These are phyloP conservation scores for Monilinia fructigena DNA, from an alignment of 2,329 filamentous ascomycete genomes.

Conservation along the genomic window DNA sequence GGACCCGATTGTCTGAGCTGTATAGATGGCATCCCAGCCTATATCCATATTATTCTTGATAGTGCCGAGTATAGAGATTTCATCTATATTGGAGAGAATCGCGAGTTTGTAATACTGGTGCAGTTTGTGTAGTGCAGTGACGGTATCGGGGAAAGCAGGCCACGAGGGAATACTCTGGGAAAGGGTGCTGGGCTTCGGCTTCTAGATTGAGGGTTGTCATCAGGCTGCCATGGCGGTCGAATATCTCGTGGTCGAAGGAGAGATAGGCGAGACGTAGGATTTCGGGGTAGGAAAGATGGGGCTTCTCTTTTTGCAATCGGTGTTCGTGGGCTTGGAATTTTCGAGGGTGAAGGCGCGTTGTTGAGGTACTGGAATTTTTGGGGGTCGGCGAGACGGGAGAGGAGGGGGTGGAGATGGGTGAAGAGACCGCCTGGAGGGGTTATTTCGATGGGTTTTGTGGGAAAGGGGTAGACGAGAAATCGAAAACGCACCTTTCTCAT, in stretches of 20 bases:
- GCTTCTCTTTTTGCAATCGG: constrained; percentile 45
- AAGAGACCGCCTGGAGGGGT: constrained; percentile 24
- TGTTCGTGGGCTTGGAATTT: constrained; percentile 24
- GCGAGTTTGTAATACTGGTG: neutral
- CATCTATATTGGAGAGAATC: neutral
- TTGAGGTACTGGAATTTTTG: constrained; percentile 7
- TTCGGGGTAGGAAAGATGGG: constrained; percentile 31
- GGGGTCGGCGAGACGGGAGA: constrained; percentile 19
- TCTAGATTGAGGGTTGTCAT: neutral
- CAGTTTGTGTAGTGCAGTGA: neutral
- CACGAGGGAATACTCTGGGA: neutral
- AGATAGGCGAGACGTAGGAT: neutral
- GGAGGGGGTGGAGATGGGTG: constrained; percentile 22
- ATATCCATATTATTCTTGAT: constrained; percentile 40
- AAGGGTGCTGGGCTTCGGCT: neutral
- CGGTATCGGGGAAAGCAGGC: neutral
- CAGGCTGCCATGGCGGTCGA: too few species aligned
- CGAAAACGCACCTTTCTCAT: constrained; percentile 23
- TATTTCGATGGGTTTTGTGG: neutral
- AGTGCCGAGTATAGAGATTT: neutral
- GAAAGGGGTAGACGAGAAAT: too few species aligned
- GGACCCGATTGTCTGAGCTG: constrained; percentile 65
- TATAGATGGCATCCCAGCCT: constrained; percentile 60
- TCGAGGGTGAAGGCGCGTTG: constrained; percentile 17
- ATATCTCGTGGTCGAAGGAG: constrained; percentile 5